phyloP scores from a whole-genome alignment of 768 basidiomycete species.

The Phlegmacium glaucopus region DNA sequence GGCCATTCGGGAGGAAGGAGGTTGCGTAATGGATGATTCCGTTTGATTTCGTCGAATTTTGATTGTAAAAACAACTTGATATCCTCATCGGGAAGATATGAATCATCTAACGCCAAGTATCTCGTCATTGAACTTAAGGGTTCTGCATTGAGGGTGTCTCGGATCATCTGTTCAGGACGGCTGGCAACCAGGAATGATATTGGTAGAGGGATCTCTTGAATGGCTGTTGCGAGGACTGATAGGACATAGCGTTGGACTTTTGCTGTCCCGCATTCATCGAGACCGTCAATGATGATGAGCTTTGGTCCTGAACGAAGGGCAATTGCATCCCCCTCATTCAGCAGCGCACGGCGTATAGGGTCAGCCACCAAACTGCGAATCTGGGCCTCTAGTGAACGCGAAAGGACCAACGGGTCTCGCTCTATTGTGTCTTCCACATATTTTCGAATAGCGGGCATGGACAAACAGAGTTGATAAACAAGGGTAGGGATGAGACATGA shows the following conservation, averaged over 20 bases:
- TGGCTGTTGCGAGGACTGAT: neutral
- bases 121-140: neutral
- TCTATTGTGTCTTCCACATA: slow-evolving; percentile 7
- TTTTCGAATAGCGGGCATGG: too few species aligned
- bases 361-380: slow-evolving; percentile 4
- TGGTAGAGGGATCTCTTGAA: neutral
- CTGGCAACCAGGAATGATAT: slow-evolving; percentile 14
- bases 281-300: too few species aligned
- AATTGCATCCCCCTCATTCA: too few species aligned
- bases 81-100: too few species aligned
- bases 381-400: slow-evolving; percentile 7
- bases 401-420: slow-evolving; percentile 8
- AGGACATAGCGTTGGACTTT: slow-evolving; percentile 8
- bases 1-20: neutral
- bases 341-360: slow-evolving; percentile 2
- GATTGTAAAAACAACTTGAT: too few species aligned
- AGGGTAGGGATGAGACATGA: too few species aligned
- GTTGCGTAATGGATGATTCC: too few species aligned
- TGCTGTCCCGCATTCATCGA: too few species aligned
- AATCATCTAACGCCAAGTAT: slow-evolving; percentile 5
- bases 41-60: too few species aligned
- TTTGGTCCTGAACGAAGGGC: too few species aligned
- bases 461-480: too few species aligned
- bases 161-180: slow-evolving; percentile 12
- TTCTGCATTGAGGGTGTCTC: slow-evolving; percentile 5